Evolutionary conservation across 2,329 filamentous ascomycete genomes (phyloP).

Genomic region (Aspergillus calidoustus): DNA sequence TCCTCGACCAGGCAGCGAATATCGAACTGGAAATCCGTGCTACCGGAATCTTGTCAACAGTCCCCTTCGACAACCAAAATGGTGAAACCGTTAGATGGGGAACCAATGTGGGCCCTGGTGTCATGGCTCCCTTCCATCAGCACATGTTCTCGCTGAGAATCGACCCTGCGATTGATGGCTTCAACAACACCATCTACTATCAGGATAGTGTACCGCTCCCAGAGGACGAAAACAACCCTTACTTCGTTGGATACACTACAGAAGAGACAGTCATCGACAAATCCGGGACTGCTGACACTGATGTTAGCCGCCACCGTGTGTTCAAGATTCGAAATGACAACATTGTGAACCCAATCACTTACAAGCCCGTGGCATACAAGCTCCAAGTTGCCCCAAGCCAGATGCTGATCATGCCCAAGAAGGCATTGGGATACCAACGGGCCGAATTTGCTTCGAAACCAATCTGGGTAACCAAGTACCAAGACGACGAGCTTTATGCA

Average conservation of each 20-base stretch:
- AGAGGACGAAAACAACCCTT: slow-evolving; percentile 56
- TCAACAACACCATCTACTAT: slow-evolving; percentile 60
- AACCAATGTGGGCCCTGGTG: slow-evolving; percentile 71
- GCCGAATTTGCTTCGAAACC: slow-evolving; percentile 61
- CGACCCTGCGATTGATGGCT: slow-evolving; percentile 65
- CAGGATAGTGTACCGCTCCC: slow-evolving; percentile 66
- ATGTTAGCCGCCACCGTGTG: slow-evolving; percentile 53
- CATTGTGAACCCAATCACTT: slow-evolving; percentile 59
- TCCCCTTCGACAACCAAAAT: slow-evolving; percentile 65
- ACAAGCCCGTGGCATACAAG: slow-evolving; percentile 61
- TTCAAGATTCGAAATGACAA: slow-evolving; percentile 64
- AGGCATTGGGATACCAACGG: slow-evolving; percentile 54
- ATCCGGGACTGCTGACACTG: slow-evolving; percentile 55
- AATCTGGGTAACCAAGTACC: slow-evolving; percentile 61
- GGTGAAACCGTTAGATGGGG: slow-evolving; percentile 68
- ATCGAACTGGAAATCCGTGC: slow-evolving; percentile 70
- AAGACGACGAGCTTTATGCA: slow-evolving; percentile 57
- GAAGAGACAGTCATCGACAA: slow-evolving; percentile 53
- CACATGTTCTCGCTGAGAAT: slow-evolving; percentile 74
- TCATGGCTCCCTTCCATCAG: slow-evolving; percentile 73
- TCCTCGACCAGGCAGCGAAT: slow-evolving; percentile 73
- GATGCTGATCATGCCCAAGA: slow-evolving; percentile 58
- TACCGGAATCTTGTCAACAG: slow-evolving; percentile 70
- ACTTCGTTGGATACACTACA: slow-evolving; percentile 56
- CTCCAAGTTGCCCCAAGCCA: slow-evolving; percentile 62